These are phyloP conservation scores for Dactylellina sp. DNA, from an alignment of 2,329 filamentous ascomycete species.

Conservation along the genomic window DNA sequence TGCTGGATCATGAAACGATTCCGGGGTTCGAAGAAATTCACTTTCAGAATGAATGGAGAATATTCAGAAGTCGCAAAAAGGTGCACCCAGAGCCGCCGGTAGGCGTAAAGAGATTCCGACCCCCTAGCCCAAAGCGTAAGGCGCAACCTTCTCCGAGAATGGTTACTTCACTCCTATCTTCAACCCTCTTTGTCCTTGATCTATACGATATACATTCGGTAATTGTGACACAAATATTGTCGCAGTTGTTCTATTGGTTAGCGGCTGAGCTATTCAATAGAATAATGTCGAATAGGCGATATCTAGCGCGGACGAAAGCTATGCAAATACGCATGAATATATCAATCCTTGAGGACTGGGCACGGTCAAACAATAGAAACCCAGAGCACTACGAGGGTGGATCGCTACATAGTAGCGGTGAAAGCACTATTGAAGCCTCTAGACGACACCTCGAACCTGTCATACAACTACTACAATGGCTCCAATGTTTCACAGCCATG, in stretches of 20 bases:
- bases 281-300: conserved; percentile 95
- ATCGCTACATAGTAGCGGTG: conserved; percentile 84
- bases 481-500: conserved; percentile 96
- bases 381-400: conserved; percentile 96
- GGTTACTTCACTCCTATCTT: conserved; percentile 93
- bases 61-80: conserved; percentile 91
- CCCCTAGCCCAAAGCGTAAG: conserved; percentile 90
- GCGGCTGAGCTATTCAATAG: conserved; percentile 96
- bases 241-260: conserved; percentile 95
- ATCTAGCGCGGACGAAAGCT: conserved; percentile 93
- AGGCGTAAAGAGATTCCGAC: conserved; percentile 84
- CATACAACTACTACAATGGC: conserved; percentile 94
- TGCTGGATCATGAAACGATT: conserved; percentile 98
- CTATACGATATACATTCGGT: conserved; percentile 99
- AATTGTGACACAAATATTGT: conserved; percentile 89
- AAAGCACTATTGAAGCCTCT: conserved; percentile 85
- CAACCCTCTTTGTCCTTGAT: conserved; percentile 95
- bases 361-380: conserved; percentile 88
- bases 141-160: conserved; percentile 93
- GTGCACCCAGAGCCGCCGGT: conserved; percentile 84
- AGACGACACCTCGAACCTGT: conserved; percentile 87
- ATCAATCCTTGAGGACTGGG: conserved; percentile 95
- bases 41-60: conserved; percentile 98
- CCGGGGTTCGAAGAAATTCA: conserved; percentile 96
- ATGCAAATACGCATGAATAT: conserved; percentile 99